Conservation (phyloP, 2,329 filamentous ascomycete genomes). For the Neophaeococcomyces aloes region DNA sequence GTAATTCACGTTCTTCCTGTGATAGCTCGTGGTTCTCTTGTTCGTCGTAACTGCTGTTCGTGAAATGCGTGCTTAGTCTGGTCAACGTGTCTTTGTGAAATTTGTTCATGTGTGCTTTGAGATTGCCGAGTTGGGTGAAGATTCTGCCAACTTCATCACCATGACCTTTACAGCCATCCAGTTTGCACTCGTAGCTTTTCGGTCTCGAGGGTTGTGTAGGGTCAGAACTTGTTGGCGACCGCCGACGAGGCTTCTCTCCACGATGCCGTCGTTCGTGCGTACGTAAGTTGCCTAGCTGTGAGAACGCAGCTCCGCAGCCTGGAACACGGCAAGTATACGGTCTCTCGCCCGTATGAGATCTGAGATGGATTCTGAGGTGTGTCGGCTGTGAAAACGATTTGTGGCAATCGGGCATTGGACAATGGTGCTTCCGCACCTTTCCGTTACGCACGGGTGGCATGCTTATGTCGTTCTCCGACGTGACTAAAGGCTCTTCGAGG, state of each 20-base stretch:
- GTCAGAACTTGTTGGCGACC: background rate
- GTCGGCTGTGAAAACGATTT: constrained; percentile 88
- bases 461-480: constrained; percentile 28
- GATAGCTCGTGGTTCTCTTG: constrained; percentile 46
- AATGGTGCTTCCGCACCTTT: constrained; percentile 54
- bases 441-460: constrained; percentile 28
- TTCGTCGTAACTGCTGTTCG: constrained; percentile 29
- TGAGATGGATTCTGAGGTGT: constrained; percentile 78
- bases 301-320: constrained; percentile 69
- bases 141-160: constrained; percentile 48
- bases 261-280: constrained; percentile 83
- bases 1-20: constrained; percentile 62
- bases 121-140: constrained; percentile 82
- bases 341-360: constrained; percentile 80
- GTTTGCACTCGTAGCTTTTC: constrained; percentile 65
- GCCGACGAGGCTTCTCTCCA: constrained; percentile 44
- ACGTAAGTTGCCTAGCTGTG: constrained; percentile 78
- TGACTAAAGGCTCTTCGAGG: constrained; percentile 47
- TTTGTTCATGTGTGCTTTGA: constrained; percentile 93
- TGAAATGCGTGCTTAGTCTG: constrained; percentile 58
- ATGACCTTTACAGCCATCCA: constrained; percentile 43
- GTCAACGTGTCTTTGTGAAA: constrained; percentile 71
- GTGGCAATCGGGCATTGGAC: constrained; percentile 60
- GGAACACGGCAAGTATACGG: constrained; percentile 68
- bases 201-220: background rate